Base-by-base conservation (phyloP, 768 basidiomycete genomes). In the Pleurotus djamor region DNA sequence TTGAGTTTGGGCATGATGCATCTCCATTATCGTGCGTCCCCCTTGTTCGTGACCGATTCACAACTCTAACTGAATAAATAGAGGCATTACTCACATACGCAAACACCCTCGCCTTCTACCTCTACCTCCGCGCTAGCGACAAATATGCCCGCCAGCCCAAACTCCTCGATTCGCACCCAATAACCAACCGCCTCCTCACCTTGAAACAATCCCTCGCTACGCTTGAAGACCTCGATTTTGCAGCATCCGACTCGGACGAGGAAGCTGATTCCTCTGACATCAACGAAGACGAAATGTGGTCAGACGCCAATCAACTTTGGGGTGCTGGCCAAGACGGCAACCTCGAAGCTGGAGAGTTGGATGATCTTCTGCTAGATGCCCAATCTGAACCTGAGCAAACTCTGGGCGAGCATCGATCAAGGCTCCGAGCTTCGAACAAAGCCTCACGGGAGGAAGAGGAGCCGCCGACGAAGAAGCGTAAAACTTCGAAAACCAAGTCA, bases 41-140 rank as follows among this genome's bases (percentile, higher is more conserved):
- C 16, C 36, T 34, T 9, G 41, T 51, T 34, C 6, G 12, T 47
- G 32, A 14, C 33, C 57, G 33, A 45, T 48, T 16, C 14, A 33
- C 36, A 52, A 7, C 38, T 13, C 36, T 58, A 8, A 58, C 36
- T 14, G 48, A 4, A 59, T 43, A 52, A 61, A 6, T 71, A 98
- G 96, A 98, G 79, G 83, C 94, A 1, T 78, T 96, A 2, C 76
- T 97, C 38, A 93, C 95, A 7, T 98, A 98, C 68, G 82, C 92
- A 16, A 92, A 94, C 0, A 88, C 87, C 2, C 86, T 98, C 48
- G 91, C 95, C 0, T 98, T 95, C 75, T 98, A 96, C 74, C 76
- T 98, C 43, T 86, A 95, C 70, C 79, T 98, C n/a, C 85, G 91
- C 14, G 79, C 90, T 21, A 82, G 81, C 43, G 78, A 83, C 61